A percentile compares a stretch with the other conserved stretches of the same genome.
These are phyloP conservation scores for Penicillium flavigenum DNA, from an alignment of 495 filamentous ascomycete genomes.

Conservation along the genomic window DNA sequence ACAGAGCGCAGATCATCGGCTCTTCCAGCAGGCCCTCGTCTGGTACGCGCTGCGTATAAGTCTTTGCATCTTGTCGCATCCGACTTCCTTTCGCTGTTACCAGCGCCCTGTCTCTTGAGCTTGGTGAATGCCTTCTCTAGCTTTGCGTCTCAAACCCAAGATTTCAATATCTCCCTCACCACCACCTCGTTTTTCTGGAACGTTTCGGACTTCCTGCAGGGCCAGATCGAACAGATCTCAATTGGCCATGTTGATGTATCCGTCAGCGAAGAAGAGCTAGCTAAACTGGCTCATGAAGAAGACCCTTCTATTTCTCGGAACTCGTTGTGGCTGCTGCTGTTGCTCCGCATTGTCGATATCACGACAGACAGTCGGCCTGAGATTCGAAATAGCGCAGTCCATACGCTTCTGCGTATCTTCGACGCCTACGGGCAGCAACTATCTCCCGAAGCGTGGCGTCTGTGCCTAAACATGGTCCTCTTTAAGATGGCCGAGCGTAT, in stretches of 20 bases:
- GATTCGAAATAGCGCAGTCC: conserved; percentile 85
- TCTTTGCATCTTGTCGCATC: conserved; percentile 91
- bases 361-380: conserved; percentile 78
- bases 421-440: conserved; percentile 85
- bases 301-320: conserved; percentile 44
- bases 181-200: conserved; percentile 95
- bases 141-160: conserved; percentile 83
- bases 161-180: conserved; percentile 93
- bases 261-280: conserved; percentile 43
- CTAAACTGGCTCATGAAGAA: conserved; percentile 32
- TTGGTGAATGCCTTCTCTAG: conserved; percentile 85
- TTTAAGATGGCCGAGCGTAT: conserved; percentile 67
- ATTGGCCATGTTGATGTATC: conserved; percentile 42
- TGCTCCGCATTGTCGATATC: conserved; percentile 74
- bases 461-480: conserved; percentile 77
- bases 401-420: conserved; percentile 87
- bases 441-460: conserved; percentile 73
- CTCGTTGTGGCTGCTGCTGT: conserved; percentile 79
- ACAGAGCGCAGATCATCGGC: conserved; percentile 29
- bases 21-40: conserved; percentile 61
- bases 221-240: conserved; percentile 44
- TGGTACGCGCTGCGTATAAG: conserved; percentile 81
- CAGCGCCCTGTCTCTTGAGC: conserved; percentile 73
- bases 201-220: conserved; percentile 78
- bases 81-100: conserved; percentile 81